Conservation (phyloP, 192 early-diverging fungal species). For the Umbelopsis isabellina region DNA sequence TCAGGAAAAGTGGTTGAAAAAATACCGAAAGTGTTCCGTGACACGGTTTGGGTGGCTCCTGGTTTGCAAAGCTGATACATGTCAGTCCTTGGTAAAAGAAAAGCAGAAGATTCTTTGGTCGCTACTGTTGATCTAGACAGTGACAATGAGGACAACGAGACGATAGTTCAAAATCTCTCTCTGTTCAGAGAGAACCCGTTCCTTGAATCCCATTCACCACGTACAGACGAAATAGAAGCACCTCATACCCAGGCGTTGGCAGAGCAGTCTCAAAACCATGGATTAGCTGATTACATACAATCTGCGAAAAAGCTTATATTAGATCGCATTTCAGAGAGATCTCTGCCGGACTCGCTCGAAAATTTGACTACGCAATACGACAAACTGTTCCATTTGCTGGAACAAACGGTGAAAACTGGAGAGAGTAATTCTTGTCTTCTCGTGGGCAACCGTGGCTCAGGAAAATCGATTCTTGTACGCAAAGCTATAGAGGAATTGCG, state of each 20-base stretch:
- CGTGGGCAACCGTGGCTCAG: conserved; percentile 79
- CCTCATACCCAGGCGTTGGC: neutral
- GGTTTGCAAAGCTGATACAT: neutral
- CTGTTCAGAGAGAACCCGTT: neutral
- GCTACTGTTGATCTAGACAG: neutral
- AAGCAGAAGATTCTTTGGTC: neutral
- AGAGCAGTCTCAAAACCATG: neutral
- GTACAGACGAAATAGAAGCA: neutral
- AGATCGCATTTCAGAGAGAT: conserved; percentile 29
- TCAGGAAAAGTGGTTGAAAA: no score
- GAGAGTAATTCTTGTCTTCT: conserved; percentile 91
- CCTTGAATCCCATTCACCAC: neutral
- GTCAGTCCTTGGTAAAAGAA: conserved; percentile 2
- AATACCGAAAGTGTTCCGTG: no score
- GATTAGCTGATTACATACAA: neutral
- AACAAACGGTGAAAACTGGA: conserved; percentile 61
- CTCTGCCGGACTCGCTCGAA: conserved; percentile 41
- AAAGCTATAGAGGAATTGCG: conserved; percentile 22
- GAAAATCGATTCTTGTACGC: conserved; percentile 62
- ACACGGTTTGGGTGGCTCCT: no score
- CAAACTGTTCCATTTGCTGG: conserved; percentile 59
- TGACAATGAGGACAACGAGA: neutral
- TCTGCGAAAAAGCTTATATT: neutral
- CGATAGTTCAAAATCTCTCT: neutral
- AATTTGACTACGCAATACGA: conserved; percentile 54